phyloP scores from a whole-genome alignment of 495 filamentous ascomycete species.

The Penicillium crystallinum region DNA sequence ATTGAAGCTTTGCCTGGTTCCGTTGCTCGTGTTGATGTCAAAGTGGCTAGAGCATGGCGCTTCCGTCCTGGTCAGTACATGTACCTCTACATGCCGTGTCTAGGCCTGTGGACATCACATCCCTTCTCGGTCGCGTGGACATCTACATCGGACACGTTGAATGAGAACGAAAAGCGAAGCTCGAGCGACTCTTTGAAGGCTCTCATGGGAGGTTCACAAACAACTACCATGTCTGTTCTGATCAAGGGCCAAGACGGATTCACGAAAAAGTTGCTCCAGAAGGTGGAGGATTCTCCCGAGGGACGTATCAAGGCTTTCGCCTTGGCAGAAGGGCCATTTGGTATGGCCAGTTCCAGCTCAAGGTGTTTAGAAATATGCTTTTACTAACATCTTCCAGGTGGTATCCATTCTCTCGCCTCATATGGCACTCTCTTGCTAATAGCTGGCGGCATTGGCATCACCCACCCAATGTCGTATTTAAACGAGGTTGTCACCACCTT shows the following conservation, averaged over 20 bases:
- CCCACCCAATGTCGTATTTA: conserved; percentile 52
- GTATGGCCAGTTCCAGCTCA: too few species aligned
- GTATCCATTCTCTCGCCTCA: conserved; percentile 44
- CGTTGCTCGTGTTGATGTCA: conserved; percentile 45
- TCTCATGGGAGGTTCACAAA: conserved; percentile 27
- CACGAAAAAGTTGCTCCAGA: conserved; percentile 47
- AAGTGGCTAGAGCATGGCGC: conserved; percentile 44
- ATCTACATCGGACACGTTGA: conserved; percentile 10
- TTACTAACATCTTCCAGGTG: conserved; percentile 22
- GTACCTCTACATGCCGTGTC: conserved; percentile 50
- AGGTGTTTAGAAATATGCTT: too few species aligned
- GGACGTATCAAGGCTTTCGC: conserved; percentile 42
- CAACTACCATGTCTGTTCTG: conserved; percentile 45
- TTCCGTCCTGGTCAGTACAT: conserved; percentile 51
- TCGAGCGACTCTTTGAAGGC: conserved; percentile 33
- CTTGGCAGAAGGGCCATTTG: conserved; percentile 53
- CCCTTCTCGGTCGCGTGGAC: conserved; percentile 56
- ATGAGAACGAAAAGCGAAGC: conserved; percentile 23
- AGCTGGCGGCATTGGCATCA: conserved; percentile 57
- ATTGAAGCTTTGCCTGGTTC: conserved; percentile 49
- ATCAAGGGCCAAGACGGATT: conserved; percentile 52
- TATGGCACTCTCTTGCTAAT: conserved; percentile 54
- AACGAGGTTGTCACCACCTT: conserved; percentile 45
- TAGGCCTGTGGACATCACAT: conserved; percentile 51
- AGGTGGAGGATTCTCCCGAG: conserved; percentile 34